These are phyloP conservation scores for Psilocybe sp. DNA, from an alignment of 768 basidiomycete genomes.

Conservation along the genomic window DNA sequence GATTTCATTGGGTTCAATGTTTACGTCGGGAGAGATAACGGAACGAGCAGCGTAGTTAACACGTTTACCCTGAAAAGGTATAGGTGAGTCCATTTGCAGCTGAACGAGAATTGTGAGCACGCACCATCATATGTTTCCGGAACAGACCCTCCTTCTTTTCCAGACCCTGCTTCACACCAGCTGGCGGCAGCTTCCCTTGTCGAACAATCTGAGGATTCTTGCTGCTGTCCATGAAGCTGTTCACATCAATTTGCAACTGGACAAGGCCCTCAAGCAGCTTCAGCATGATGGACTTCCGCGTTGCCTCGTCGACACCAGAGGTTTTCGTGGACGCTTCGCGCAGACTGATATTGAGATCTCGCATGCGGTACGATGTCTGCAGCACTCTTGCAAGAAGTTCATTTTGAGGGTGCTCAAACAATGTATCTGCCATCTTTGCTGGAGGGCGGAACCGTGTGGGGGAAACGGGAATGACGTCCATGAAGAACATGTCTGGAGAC, in stretches of 20 bases:
- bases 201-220: conserved; percentile 88
- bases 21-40: conserved; percentile 99
- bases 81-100: background rate
- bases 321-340: conserved; percentile 59
- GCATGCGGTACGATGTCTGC: conserved; percentile 73
- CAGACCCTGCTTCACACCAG: conserved; percentile 92
- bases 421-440: conserved; percentile 82
- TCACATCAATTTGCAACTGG: conserved; percentile 91
- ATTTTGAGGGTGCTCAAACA: conserved; percentile 97
- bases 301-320: conserved; percentile 45
- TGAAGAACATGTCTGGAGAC: conserved; percentile 95
- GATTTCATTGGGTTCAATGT: conserved; percentile 98
- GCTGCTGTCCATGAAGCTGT: conserved; percentile 94
- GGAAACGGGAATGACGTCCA: conserved; percentile 87
- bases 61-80: conserved; percentile 78
- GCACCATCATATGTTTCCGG: conserved; percentile 98
- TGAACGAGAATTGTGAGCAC: conserved; percentile 16
- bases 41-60: conserved; percentile 99
- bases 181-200: conserved; percentile 86
- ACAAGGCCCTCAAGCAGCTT: conserved; percentile 77
- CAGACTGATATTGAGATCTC: conserved; percentile 72
- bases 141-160: conserved; percentile 99
- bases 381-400: conserved; percentile 82
- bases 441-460: conserved; percentile 97
- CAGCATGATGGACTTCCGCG: conserved; percentile 57